Evolutionary conservation across 164 flowering plant species (phyloP).

Genomic region (Tetracentron sinense): DNA sequence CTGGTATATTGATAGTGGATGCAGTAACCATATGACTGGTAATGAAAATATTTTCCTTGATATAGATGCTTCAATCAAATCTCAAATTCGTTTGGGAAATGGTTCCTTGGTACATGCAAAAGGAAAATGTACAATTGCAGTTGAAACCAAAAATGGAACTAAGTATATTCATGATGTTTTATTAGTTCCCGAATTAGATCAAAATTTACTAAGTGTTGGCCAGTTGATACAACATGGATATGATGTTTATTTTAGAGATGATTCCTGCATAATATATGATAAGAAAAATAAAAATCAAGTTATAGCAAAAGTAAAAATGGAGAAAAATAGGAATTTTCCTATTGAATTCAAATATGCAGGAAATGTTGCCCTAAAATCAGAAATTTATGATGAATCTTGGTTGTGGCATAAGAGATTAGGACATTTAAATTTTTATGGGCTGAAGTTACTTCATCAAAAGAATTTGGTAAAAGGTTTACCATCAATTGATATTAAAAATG

Average conservation of each 20-base stretch:
- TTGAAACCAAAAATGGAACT: background rate
- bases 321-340: background rate
- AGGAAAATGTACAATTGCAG: background rate
- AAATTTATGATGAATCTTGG: background rate
- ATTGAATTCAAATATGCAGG: background rate
- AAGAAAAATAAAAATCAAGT: background rate
- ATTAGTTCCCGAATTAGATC: background rate
- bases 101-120: background rate
- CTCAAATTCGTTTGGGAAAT: background rate
- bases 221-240: too few species aligned
- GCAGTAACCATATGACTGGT: background rate
- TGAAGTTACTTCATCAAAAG: too few species aligned
- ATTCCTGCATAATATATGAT: background rate
- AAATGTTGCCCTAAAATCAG: background rate
- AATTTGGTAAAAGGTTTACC: too few species aligned
- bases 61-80: background rate
- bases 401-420: constrained; percentile 2
- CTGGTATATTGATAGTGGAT: too few species aligned
- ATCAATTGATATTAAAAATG: background rate
- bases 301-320: background rate
- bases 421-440: background rate
- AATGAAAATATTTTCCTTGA: background rate
- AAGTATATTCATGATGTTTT: constrained; percentile 5
- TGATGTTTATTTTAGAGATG: too few species aligned
- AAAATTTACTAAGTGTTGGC: too few species aligned